Evolutionary conservation across 148 eudicot species (phyloP).

Genomic region (Camellia lanceoleosa): DNA sequence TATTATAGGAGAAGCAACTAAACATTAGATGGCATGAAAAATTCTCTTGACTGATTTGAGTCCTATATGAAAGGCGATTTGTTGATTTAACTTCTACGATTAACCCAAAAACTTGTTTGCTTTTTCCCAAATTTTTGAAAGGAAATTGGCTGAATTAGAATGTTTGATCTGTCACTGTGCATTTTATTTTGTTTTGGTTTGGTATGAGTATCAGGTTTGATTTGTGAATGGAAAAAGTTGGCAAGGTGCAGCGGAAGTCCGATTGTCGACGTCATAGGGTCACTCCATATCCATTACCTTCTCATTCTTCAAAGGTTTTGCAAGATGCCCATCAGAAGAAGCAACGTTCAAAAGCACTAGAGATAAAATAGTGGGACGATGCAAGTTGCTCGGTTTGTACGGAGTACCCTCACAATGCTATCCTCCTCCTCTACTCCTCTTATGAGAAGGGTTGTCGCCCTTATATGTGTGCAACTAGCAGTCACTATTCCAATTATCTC

Average conservation of each 20-base stretch:
- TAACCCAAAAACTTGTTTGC: neutral
- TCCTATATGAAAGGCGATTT: neutral
- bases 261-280: slow-evolving; percentile 22
- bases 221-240: slow-evolving; percentile 48
- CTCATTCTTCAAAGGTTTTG: slow-evolving; percentile 40
- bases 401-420: slow-evolving; percentile 47
- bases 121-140: neutral
- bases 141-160: neutral
- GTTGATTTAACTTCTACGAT: neutral
- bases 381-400: neutral
- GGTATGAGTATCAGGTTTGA: slow-evolving; percentile 28
- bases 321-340: slow-evolving; percentile 36
- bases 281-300: slow-evolving; percentile 23
- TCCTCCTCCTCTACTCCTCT: slow-evolving; percentile 45
- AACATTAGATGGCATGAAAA: neutral
- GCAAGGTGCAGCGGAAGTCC: slow-evolving; percentile 38
- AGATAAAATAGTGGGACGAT: slow-evolving; percentile 36
- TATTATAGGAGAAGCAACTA: neutral
- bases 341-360: slow-evolving; percentile 8
- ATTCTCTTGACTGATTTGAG: neutral
- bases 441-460: slow-evolving; percentile 37
- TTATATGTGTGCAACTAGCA: no score
- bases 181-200: neutral
- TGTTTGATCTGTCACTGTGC: neutral
- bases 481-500: no score